Base-by-base conservation (phyloP, 2,329 filamentous ascomycete genomes). In the Pseudocercospora vitis region DNA sequence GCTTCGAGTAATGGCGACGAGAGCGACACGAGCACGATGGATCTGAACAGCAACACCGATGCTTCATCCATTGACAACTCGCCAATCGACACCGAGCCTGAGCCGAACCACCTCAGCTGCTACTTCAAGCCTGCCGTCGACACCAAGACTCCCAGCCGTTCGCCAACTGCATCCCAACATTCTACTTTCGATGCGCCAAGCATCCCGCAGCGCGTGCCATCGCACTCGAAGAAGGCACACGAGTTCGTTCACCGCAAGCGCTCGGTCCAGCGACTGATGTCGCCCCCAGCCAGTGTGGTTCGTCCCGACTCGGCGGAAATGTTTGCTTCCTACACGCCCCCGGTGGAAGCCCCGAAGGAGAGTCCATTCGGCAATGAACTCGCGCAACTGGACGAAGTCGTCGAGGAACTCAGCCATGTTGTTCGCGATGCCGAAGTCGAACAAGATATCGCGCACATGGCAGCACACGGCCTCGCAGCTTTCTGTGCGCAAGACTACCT, bases 361-460 rank as follows among this genome's bases (percentile, higher is more conserved):
- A 66, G 94, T 70, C 92, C 92, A 0, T 97, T 97, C 65, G 89
- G 89, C 49, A 85, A 87, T 47, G 94, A 99, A 73, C 78, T 97
- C 49, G 90, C 89, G 52, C 88, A 97, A 73, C 89, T 97, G 19
- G 90, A 91, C 49, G 94, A 97, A 73, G 81, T 96, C 12, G 92
- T 87, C 0, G 94, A 97, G 73, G 91, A 96, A 72, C 92, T 90
- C 63, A 84, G 84, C 35, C 69, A 70, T 44, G 74, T 71, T 0
- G 78, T 84, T 24, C 79, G 81, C 58, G 79, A 83, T 55, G 78
- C 80, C n/a, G 76, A 84, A 40, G 74, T 85, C 32, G 86, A 91
- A 39, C 87, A 89, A 51, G 90, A 95, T 70, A 81, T 89, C 65
- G 77, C 82, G 61, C 82, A 86, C 55, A 82, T 97, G 68, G 72